Evolutionary conservation across 2,329 filamentous ascomycete genomes (phyloP).

Genomic region (Colletotrichum caudatum): DNA sequence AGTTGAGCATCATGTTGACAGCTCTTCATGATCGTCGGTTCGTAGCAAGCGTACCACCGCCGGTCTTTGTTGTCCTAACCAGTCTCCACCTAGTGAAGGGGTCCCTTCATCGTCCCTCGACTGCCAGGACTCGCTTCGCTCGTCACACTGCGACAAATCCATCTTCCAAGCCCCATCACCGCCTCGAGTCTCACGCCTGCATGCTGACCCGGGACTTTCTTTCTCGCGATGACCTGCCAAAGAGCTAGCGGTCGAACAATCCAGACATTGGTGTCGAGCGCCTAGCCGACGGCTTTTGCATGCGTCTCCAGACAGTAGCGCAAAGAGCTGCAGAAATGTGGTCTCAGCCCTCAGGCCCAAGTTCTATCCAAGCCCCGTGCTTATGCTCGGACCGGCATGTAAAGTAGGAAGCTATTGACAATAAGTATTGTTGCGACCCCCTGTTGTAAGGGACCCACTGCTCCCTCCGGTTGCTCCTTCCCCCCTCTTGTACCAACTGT

Average conservation of each 20-base stretch:
- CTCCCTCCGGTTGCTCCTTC: not conserved
- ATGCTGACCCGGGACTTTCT: constrained; percentile 10
- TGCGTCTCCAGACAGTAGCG: constrained; percentile 11
- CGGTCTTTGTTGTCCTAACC: not conserved
- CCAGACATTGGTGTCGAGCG: not conserved
- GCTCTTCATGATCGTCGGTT: no score
- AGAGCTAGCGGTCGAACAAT: not conserved
- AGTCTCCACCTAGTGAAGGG: not conserved
- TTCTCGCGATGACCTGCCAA: not conserved
- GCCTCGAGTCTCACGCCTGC: not conserved
- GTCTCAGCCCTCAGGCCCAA: constrained; percentile 31
- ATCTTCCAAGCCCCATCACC: not conserved
- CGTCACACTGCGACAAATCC: not conserved
- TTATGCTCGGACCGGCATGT: constrained; percentile 21
- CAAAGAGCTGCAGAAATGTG: constrained; percentile 10
- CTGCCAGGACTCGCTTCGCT: not conserved
- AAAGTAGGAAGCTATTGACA: not conserved
- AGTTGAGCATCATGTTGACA: not conserved
- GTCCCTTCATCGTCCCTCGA: no score
- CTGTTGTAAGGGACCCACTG: not conserved
- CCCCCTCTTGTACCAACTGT: not conserved
- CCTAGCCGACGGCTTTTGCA: constrained; percentile 1
- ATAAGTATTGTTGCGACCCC: constrained; percentile 29
- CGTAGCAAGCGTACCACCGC: not conserved
- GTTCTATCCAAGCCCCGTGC: constrained; percentile 13